A percentile compares a stretch with the other conserved stretches of the same genome.
Evolutionary conservation across 1,284 basidiomycete species (phyloP).

Genomic region (Cryptococcus sp.): DNA sequence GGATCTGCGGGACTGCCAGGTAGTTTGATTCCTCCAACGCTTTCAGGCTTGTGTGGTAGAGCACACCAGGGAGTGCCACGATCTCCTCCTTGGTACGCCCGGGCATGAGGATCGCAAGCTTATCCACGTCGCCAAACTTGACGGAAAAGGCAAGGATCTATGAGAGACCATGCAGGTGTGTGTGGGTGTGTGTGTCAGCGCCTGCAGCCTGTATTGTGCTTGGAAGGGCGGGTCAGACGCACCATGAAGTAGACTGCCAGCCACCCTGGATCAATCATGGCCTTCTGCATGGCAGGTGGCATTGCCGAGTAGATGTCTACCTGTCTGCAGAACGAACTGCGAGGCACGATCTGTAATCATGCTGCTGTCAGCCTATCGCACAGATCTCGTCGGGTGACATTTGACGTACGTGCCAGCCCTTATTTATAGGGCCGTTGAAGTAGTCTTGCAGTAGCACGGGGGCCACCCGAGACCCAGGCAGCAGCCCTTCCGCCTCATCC

Average conservation of each 20-base stretch:
- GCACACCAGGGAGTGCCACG: background rate
- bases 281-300: background rate
- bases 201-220: background rate
- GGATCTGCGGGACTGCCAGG: conserved; percentile 16
- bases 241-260: conserved; percentile 23
- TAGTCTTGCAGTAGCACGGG: conserved; percentile 6
- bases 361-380: background rate
- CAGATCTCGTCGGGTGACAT: too few species aligned
- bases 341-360: conserved; percentile 4
- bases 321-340: background rate
- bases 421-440: conserved; percentile 16
- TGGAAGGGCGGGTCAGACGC: background rate
- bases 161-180: background rate
- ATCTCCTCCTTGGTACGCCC: background rate
- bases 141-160: conserved; percentile 17
- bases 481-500: background rate
- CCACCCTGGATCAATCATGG: conserved; percentile 13
- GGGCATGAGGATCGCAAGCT: conserved; percentile 1
- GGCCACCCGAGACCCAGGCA: background rate
- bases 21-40: conserved; percentile 19
- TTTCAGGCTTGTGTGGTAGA: conserved; percentile 14
- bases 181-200: background rate
- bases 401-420: conserved; percentile 18
- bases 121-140: conserved; percentile 1
- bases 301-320: conserved; percentile 1